Conservation (phyloP, 106 monocot species). For the Iris macrosiphon region DNA sequence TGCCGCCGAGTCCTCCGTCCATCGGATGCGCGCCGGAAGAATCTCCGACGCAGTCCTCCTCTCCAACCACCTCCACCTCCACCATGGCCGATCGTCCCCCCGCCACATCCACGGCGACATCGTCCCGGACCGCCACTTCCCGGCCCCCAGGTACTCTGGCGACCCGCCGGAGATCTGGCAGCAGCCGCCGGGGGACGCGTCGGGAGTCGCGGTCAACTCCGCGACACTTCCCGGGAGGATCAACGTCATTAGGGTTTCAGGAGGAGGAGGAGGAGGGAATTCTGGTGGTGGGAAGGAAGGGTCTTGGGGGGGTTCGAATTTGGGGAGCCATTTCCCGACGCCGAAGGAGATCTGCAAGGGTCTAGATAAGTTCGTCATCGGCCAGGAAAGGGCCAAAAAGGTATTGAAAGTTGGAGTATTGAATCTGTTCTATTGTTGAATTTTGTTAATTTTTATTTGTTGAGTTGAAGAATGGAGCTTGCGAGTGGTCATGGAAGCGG, state of each 20-base stretch:
- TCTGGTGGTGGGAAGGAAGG: not conserved
- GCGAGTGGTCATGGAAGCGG: too few relatives aligned
- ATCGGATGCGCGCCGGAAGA: constrained; percentile 23
- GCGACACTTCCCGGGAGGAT: constrained; percentile 32
- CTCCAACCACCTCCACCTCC: not conserved
- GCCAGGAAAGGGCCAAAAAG: constrained; percentile 65
- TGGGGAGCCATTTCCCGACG: constrained; percentile 48
- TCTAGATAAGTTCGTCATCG: constrained; percentile 59
- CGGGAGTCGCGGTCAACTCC: constrained; percentile 16
- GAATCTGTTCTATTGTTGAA: too few relatives aligned
- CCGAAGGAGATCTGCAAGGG: constrained; percentile 49
- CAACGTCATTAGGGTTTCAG: constrained; percentile 62
- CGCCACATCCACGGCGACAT: constrained; percentile 30
- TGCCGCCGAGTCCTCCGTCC: constrained; percentile 5
- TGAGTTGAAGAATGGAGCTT: too few relatives aligned
- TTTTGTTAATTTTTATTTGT: too few relatives aligned
- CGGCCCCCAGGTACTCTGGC: constrained; percentile 9
- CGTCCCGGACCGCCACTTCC: constrained; percentile 30
- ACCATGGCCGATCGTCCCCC: constrained; percentile 11
- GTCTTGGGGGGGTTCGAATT: constrained; percentile 15
- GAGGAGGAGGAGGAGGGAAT: not conserved
- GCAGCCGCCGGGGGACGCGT: constrained; percentile 35
- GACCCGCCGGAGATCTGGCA: constrained; percentile 87
- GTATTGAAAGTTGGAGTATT: constrained; percentile 25
- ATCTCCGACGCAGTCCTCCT: constrained; percentile 21